A percentile compares a stretch with the other conserved stretches of the same genome.
Conservation (phyloP, 768 basidiomycete species). For the Mycena filopes region DNA sequence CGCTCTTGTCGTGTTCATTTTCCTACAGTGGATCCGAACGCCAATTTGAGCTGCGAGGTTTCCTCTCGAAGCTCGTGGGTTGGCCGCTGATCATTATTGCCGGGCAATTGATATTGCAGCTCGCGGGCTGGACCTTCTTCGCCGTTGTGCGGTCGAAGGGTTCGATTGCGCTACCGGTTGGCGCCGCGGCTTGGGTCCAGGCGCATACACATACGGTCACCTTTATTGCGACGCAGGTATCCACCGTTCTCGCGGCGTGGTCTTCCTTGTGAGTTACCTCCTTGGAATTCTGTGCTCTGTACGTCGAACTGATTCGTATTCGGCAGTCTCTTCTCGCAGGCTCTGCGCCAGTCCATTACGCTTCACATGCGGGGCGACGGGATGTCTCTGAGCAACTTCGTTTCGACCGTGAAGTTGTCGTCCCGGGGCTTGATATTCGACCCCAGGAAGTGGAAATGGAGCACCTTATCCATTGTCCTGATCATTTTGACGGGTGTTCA, state of each 20-base stretch:
- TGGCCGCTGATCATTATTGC: background rate
- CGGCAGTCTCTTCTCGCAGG: conserved; percentile 7
- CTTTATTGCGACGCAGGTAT: background rate
- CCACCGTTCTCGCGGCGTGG: background rate
- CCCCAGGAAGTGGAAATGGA: conserved; percentile 6
- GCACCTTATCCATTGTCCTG: background rate
- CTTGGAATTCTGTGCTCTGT: background rate
- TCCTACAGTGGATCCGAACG: no score
- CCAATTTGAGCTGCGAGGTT: background rate
- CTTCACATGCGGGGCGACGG: background rate
- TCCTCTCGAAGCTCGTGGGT: background rate
- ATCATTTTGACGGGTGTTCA: conserved; percentile 3
- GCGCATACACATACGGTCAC: background rate
- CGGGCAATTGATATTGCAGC: background rate
- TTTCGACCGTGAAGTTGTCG: background rate
- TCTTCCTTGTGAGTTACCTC: conserved; percentile 6
- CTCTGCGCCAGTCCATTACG: background rate
- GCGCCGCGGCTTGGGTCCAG: background rate
- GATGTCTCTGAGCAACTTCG: background rate
- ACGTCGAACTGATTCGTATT: background rate
- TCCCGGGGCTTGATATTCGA: background rate
- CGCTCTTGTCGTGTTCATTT: no score
- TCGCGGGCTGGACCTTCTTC: background rate
- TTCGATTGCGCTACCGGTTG: background rate
- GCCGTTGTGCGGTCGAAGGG: background rate